A percentile compares a stretch with the other conserved stretches of the same genome.
Evolutionary conservation across 2,329 filamentous ascomycete species (phyloP).

Genomic region (Colletotrichum caudatum): DNA sequence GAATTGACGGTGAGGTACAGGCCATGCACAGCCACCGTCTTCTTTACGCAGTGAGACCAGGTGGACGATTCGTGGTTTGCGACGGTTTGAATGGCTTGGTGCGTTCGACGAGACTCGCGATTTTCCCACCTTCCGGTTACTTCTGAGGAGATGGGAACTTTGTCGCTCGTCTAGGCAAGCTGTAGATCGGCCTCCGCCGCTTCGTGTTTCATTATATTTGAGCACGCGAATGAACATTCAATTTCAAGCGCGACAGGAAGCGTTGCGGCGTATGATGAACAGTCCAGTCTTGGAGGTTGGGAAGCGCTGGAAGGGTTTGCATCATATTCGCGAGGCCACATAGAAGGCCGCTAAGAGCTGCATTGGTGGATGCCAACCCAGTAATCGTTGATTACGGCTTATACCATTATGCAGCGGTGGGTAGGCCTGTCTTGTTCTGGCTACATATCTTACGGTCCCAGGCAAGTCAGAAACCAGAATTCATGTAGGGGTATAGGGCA

Average conservation of each 20-base stretch:
- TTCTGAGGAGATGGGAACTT: no score
- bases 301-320: not conserved
- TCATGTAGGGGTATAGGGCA: no score
- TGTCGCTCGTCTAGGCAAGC: no score
- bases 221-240: not conserved
- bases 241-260: not conserved
- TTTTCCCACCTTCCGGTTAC: not conserved
- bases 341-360: not conserved
- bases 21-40: not conserved
- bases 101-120: not conserved
- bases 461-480: not conserved
- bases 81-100: not conserved
- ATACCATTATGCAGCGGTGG: no score
- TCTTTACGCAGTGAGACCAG: no score
- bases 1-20: not conserved
- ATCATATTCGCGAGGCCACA: no score
- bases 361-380: no score
- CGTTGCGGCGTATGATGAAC: accelerated
- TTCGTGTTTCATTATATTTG: not conserved
- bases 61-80: not conserved
- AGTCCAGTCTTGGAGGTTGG: no score
- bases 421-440: not conserved
- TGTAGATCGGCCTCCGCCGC: not conserved
- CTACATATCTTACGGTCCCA: not conserved
- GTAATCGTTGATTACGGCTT: not conserved